Base-by-base conservation (phyloP, 768 basidiomycete genomes). In the Suillus subluteus region DNA sequence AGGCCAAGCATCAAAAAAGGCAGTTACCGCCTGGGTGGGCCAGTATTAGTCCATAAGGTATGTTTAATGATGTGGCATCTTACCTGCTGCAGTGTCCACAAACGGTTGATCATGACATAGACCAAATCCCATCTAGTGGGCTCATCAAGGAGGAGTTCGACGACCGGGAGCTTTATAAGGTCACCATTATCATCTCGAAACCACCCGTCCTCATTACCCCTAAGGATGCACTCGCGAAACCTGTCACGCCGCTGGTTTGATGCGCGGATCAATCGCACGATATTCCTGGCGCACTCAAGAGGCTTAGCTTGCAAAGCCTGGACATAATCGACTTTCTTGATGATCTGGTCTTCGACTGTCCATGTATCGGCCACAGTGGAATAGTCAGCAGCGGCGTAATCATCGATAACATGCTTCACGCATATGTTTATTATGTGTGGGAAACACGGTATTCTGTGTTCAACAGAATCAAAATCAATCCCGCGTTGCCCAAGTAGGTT, bases 91-190 rank as follows among this genome's bases (percentile, higher is more conserved):
- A 67, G 62, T 6, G 56, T 35, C 13, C 35, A 5, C 54, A 68
- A 35, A 35, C 35, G 6, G 38, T 69, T 52, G 0, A 82, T 66
- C 79, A 83, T 81, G 61, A 80, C 74, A 46, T 70, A 80, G 0
- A 75, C 26, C 79, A 75, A 80, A 56, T 82, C 79, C 82, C 80
- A 82, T 0, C 74, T 67, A 0, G 80, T 83, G 3, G 65, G 40
- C 4, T 84, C 76, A 64, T 84, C 76, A 1, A 75, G 71, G 1
- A 69, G 63, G 3, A 67, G 54, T 26, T 67, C 16, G 18, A 46
- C 18, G 0, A 50, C 58, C 2, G 62, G 62, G 6, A 67, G 63
- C 4, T 6, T 35, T 18, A 41, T 21, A 16, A 2, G 0, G 3
- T 58, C 26, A 4, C 58, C 61, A 16, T 11, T 38, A 6, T 52